A percentile compares a stretch with the other conserved stretches of the same genome.
phyloP scores from a whole-genome alignment of 129 eudicot genomes.

The Chrysanthemum makinoi region DNA sequence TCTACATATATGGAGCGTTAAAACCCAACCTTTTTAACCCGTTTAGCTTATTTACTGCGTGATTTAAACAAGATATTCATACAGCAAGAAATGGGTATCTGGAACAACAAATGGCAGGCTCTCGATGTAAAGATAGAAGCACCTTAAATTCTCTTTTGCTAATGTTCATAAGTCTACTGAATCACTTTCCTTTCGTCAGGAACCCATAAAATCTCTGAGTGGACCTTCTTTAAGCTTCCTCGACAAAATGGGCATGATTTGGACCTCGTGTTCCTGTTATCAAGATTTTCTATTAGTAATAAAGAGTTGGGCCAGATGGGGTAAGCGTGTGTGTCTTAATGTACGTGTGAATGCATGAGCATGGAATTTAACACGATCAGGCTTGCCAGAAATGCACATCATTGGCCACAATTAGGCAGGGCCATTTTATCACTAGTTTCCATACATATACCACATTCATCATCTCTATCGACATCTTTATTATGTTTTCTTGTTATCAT shows the following conservation, averaged over 20 bases:
- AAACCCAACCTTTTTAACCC: conserved; percentile 12
- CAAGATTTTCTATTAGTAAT: conserved; percentile 5
- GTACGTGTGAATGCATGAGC: conserved; percentile 5
- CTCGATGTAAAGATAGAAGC: conserved; percentile 61
- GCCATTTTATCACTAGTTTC: conserved; percentile 45
- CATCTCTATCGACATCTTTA: conserved; percentile 33
- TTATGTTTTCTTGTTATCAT: conserved; percentile 20
- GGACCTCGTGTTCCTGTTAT: conserved; percentile 49
- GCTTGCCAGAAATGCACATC: conserved; percentile 51
- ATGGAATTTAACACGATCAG: too few species aligned
- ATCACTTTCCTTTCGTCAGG: conserved; percentile 47
- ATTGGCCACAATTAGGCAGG: conserved; percentile 63
- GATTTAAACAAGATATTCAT: conserved; percentile 42
- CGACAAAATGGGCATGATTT: conserved; percentile 35
- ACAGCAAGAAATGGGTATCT: conserved; percentile 48
- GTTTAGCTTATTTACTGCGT: conserved; percentile 7
- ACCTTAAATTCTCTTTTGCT: conserved; percentile 60
- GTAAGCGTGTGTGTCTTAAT: background rate
- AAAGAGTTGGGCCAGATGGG: background rate
- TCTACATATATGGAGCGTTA: background rate
- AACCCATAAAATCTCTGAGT: conserved; percentile 72
- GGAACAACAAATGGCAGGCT: conserved; percentile 47
- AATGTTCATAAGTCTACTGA: conserved; percentile 46
- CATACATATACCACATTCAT: conserved; percentile 67
- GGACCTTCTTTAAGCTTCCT: conserved; percentile 60